These are phyloP conservation scores for Mycosphaerella sp. DNA, from an alignment of 2,329 filamentous ascomycete species.

Conservation along the genomic window DNA sequence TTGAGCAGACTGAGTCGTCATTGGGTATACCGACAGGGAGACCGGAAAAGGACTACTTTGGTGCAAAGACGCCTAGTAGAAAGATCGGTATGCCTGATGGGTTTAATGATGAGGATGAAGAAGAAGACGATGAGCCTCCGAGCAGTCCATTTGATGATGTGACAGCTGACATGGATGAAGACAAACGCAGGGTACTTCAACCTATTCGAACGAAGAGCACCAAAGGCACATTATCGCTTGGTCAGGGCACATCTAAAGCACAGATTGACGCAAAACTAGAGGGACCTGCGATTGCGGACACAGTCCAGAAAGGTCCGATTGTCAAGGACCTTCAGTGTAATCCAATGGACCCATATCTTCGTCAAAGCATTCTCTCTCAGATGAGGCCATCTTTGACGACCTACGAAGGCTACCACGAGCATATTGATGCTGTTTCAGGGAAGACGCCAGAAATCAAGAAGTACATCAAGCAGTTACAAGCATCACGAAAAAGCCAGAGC, in stretches of 20 bases:
- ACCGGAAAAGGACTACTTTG: conserved; percentile 52
- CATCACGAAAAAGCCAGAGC: conserved; percentile 40
- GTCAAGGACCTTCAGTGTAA: conserved; percentile 83
- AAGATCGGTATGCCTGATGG: conserved; percentile 39
- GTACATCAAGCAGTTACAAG: conserved; percentile 51
- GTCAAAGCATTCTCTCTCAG: conserved; percentile 66
- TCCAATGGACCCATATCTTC: conserved; percentile 71
- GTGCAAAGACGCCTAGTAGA: conserved; percentile 71
- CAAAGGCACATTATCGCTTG: conserved; percentile 39
- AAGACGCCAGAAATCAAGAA: conserved; percentile 72
- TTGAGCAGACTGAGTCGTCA: conserved; percentile 88
- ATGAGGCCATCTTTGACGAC: conserved; percentile 66
- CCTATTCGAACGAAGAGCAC: conserved; percentile 47
- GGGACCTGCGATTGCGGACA: conserved; percentile 33
- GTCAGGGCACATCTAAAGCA: conserved; percentile 30
- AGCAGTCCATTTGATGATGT: conserved; percentile 70
- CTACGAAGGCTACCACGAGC: conserved; percentile 75
- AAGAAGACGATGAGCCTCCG: conserved; percentile 45
- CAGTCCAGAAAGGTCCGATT: conserved; percentile 59
- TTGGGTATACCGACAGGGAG: conserved; percentile 60
- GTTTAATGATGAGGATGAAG: conserved; percentile 24
- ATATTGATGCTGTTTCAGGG: conserved; percentile 57
- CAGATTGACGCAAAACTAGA: conserved; percentile 29
- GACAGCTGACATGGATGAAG: conserved; percentile 45
- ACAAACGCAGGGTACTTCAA: conserved; percentile 44